Conservation (phyloP, 495 filamentous ascomycete genomes). For the Hypoxylon subgilvum region DNA sequence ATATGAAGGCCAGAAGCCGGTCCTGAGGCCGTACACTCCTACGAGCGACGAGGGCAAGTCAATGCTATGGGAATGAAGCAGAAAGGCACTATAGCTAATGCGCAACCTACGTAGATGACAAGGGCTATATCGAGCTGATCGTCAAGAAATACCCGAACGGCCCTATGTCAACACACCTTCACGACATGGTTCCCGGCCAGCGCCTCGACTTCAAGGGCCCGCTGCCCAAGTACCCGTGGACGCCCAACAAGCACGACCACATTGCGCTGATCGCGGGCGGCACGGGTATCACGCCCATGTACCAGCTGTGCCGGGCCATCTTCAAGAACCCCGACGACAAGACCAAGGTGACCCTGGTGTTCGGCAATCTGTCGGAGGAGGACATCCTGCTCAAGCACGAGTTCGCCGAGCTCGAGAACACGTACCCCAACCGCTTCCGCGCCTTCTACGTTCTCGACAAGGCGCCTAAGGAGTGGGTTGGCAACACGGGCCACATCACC, state of each 20-base stretch:
- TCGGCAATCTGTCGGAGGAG: constrained; percentile 82
- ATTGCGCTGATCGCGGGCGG: constrained; percentile 92
- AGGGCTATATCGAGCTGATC: constrained; percentile 84
- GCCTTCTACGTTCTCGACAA: constrained; percentile 90
- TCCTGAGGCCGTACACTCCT: constrained; percentile 91
- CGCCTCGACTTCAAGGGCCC: constrained; percentile 90
- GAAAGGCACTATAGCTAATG: constrained; percentile 17
- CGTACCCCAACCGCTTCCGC: constrained; percentile 88
- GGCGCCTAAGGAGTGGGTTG: constrained; percentile 79
- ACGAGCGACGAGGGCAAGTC: constrained; percentile 79
- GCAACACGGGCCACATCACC: constrained; percentile 75
- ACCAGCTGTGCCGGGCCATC: constrained; percentile 83
- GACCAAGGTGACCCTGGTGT: constrained; percentile 94
- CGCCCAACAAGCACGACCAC: constrained; percentile 91
- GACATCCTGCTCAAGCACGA: constrained; percentile 89
- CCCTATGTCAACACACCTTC: constrained; percentile 87
- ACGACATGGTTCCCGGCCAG: constrained; percentile 80
- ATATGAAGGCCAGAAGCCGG: constrained; percentile 77
- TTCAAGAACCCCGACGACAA: constrained; percentile 95
- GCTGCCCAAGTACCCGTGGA: constrained; percentile 91
- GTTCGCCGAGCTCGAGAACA: constrained; percentile 82
- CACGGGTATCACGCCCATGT: constrained; percentile 92
- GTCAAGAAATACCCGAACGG: constrained; percentile 90
- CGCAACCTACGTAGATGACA: constrained; percentile 52
- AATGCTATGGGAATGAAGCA: background rate